Percentiles rank a stretch among this genome's conserved stretches.
These are phyloP conservation scores for Yamadazyma triangularis DNA, from an alignment of 1,139 yeast species.

Conservation along the genomic window DNA sequence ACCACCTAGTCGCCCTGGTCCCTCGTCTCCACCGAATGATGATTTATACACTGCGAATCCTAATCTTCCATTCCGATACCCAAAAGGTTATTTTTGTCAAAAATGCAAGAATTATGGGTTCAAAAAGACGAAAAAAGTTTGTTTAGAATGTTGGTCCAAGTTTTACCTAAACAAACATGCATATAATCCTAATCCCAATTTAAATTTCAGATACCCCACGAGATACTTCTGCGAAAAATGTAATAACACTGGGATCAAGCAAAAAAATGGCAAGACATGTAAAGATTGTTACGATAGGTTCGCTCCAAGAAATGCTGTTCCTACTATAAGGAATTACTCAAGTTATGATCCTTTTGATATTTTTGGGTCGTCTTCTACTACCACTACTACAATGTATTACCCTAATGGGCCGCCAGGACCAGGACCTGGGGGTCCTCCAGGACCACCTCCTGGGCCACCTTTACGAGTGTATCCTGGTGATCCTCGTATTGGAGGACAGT, in stretches of 20 bases:
- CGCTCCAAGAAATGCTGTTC: slow-evolving; percentile 37
- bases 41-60: slow-evolving; percentile 27
- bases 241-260: slow-evolving; percentile 68
- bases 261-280: slow-evolving; percentile 62
- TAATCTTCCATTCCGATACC: slow-evolving; percentile 53
- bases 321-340: slow-evolving; percentile 5
- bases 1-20: slow-evolving; percentile 4
- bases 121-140: slow-evolving; percentile 24
- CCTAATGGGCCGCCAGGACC: background rate
- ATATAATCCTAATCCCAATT: slow-evolving; percentile 36
- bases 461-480: slow-evolving; percentile 71
- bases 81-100: slow-evolving; percentile 31
- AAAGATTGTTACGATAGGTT: slow-evolving; percentile 68
- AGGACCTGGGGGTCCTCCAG: slow-evolving; percentile 6
- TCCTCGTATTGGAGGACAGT: slow-evolving; percentile 73
- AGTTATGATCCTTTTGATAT: slow-evolving; percentile 10
- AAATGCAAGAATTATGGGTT: slow-evolving; percentile 42
- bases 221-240: slow-evolving; percentile 66
- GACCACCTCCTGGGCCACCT: slow-evolving; percentile 8
- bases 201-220: slow-evolving; percentile 53
- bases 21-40: slow-evolving; percentile 8
- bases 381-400: slow-evolving; percentile 6
- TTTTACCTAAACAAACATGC: slow-evolving; percentile 25
- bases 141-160: slow-evolving; percentile 34
- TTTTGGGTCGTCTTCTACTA: slow-evolving; percentile 16